Evolutionary conservation across 805 yeast species (phyloP), one percentile per base, ranked within the genome.

Genomic region (Candida tibetensis): DNA sequence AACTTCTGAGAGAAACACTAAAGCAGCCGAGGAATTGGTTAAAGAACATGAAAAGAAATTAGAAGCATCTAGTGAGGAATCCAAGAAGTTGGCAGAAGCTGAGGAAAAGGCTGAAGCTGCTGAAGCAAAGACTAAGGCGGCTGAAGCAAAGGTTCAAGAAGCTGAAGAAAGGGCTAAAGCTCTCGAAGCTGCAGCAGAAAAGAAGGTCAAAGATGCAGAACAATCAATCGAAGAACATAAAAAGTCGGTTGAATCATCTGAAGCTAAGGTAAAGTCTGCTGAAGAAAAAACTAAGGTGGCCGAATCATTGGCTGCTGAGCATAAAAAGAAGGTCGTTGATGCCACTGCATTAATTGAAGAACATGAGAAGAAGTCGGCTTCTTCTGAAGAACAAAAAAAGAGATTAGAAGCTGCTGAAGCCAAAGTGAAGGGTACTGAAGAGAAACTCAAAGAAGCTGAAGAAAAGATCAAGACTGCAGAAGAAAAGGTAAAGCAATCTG

Each of bases 401-500:
- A 18, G 13, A n/a, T 28, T 23, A 4, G 15, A n/a, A 12, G 30
- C 6, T 13, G 35, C 17, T 14, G 32, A 17, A 13, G 4, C 21
- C n/a, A 30, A 17, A 12, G 7, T 17, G 9, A 18, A 16, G 21
- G 34, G 22, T n/a, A 10, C 22, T n/a, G 34, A 31, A 17, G 18
- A 45, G 41, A n/a, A 40, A 27, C 21, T 30, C 33, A 9, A 34
- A 34, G 23, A 41, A 34, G 34, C 32, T 25, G 28, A 36, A 36
- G 15, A 23, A 27, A 21, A 21, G 25, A 7, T 21, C 9, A 21
- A 21, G 25, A 21, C n/a, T n/a, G 31, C 19, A n/a, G 40, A 15
- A 17, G 35, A 39, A 21, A 30, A 32, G 26, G 23, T 35, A 10
- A 19, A 33, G 9, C 45, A 32, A n/a, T 28, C 34, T 7, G 19